Evolutionary conservation across 2,329 filamentous ascomycete genomes (phyloP), one percentile per base, ranked within the genome.

Genomic region (Fusarium sambucinum): DNA sequence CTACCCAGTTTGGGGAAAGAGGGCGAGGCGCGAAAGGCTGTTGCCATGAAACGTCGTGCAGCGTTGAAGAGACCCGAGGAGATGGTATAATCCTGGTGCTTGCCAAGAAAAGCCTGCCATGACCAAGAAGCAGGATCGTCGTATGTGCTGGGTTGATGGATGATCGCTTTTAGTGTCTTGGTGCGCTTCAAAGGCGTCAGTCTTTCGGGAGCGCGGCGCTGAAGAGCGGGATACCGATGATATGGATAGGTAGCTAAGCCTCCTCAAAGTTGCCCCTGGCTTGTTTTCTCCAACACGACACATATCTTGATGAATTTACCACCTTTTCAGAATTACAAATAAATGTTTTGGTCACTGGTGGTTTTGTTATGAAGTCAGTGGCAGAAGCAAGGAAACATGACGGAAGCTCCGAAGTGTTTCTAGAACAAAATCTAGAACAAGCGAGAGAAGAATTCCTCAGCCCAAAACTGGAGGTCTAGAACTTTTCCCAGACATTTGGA

Each of bases 391-490:
- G n/a, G 21, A 50, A 50, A 14, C 21, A 48, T 25, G 9, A 27
- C 47, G 47, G 47, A 50, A 38, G 14, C 32, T 27, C 47, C 47
- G 32, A 21, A 19, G 32, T 50, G 10, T 57, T 57, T 50, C 60
- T 30, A 50, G 59, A 63, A 63, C 25, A 62, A 55, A 47, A 41
- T 29, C 57, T 30, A 46, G 56, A 61, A 52, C 55, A 29, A 6
- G 13, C 9, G 21, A 46, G 29, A 48, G 45, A 30, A 17, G 30
- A 58, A 58, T 27, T 23, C 17, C n/a, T 38, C 17, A 19, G 10
- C 33, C 40, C 25, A 27, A 63, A 40, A 38, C 10, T 25, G 27
- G 38, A n/a, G 30, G 66, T 70, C 66, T 70, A 68, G 66, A 70
- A 64, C 62, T 8, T 42, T 42, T 11, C 8, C 17, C 16, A 25